These are phyloP conservation scores for Petasospora rhodanensis DNA, from an alignment of 1,139 yeast genomes.

Conservation along the genomic window DNA sequence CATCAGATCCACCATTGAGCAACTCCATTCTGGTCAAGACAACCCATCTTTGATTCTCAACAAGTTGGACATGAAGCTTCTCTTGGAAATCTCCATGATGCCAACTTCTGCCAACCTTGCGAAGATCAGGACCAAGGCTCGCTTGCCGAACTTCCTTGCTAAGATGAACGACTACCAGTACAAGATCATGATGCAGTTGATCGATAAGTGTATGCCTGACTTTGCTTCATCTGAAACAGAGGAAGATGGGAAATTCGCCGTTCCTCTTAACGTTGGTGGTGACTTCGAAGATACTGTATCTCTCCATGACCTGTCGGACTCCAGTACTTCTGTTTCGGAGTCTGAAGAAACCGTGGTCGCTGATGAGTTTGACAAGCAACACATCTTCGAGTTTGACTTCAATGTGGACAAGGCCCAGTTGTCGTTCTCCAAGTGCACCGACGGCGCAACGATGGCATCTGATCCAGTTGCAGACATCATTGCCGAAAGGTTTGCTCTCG, in stretches of 20 bases:
- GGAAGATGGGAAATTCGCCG: conserved; percentile 8
- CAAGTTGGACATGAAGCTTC: conserved; percentile 65
- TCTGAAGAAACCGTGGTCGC: conserved; percentile 7
- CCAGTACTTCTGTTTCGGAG: no score
- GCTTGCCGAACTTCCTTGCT: conserved; percentile 69
- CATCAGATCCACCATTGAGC: conserved; percentile 70
- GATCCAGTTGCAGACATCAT: conserved; percentile 69
- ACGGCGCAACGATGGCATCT: conserved; percentile 56
- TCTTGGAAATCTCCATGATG: conserved; percentile 75
- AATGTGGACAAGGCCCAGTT: conserved; percentile 59
- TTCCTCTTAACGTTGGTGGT: conserved; percentile 17
- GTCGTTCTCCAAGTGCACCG: conserved; percentile 63
- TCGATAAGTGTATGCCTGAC: conserved; percentile 68
- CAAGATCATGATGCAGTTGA: conserved; percentile 74
- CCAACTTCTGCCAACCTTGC: conserved; percentile 79
- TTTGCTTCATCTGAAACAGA: conserved; percentile 31
- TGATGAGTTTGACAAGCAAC: conserved; percentile 25
- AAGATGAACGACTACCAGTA: conserved; percentile 86
- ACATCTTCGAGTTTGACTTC: conserved; percentile 65
- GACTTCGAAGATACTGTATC: conserved; percentile 14
- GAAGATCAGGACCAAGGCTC: conserved; percentile 68
- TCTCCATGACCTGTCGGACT: conserved; percentile 25
- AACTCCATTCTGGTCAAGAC: conserved; percentile 47
- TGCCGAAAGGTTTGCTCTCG: conserved; percentile 59
- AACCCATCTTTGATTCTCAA: conserved; percentile 54